Base-by-base conservation (phyloP, 2,329 filamentous ascomycete species). In the Epichloe bromicola region DNA sequence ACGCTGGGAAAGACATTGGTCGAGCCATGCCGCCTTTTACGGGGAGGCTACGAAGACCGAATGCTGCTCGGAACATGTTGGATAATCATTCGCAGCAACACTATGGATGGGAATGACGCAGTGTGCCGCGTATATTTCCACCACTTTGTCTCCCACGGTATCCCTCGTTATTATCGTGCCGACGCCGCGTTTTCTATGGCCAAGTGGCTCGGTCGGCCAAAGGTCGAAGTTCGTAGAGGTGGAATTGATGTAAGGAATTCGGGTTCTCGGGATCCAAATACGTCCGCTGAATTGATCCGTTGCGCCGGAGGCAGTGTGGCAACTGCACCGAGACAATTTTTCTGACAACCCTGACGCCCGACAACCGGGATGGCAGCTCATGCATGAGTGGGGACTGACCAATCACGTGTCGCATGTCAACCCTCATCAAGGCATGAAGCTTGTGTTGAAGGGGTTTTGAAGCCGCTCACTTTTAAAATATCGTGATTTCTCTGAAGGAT, bases 21-120 rank as follows among this genome's bases (percentile, higher is more conserved):
- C 54, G 56, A 46, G 50, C 51, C 46, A 59, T 55, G 46, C 48
- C 49, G 39, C 52, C 54, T 49, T 49, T 57, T 20, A 57, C 48
- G 15, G 59, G 59, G 41, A 56, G 54, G 30, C 54, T 54, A 23
- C 58, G 53, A 20, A 59, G 55, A 41, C 59, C 58, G 38, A 63
- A 44, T 46, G 59, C 51, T 50, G 58, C 46, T 54, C 59, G 59
- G 41, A 64, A 55, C 62, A 65, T 65, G 5, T 34, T 40, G 40
- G 20, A 10, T 10, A 20, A 36, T 26, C 10, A 38, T 38, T 34
- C 30, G n/a, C 17, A 23, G 11, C 17, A 23, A 34, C 23, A 10
- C 5, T 23, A 10, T 12, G 20, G n/a, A 4, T 45, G 26, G 8
- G 4, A n/a, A n/a, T 19, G 30, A n/a, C 36, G 43, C n/a, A 19